Evolutionary conservation across 2,329 filamentous ascomycete species (phyloP).

Genomic region (Fusarium hainanense): DNA sequence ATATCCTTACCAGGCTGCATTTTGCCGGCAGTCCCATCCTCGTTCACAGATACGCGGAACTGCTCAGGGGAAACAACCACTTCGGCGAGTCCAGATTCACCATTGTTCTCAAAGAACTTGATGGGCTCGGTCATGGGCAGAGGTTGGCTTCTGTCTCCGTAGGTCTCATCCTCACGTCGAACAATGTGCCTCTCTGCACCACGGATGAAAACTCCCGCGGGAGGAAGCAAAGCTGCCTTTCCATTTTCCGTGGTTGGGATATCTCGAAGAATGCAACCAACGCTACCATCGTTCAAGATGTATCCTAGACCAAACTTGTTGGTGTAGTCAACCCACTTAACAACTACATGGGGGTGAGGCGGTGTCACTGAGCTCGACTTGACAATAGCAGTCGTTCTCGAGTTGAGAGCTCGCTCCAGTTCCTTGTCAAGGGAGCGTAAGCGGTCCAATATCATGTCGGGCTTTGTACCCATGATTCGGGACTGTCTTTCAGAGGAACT

Average conservation of each 20-base stretch:
- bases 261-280: slow-evolving; percentile 75
- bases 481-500: slow-evolving; percentile 64
- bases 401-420: slow-evolving; percentile 71
- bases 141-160: slow-evolving; percentile 68
- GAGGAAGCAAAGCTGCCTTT: slow-evolving; percentile 67
- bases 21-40: slow-evolving; percentile 70
- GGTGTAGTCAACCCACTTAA: slow-evolving; percentile 90
- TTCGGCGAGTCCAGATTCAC: slow-evolving; percentile 69
- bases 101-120: slow-evolving; percentile 80
- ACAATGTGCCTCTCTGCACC: slow-evolving; percentile 78
- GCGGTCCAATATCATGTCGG: slow-evolving; percentile 67
- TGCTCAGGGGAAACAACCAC: slow-evolving; percentile 73
- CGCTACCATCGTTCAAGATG: slow-evolving; percentile 82
- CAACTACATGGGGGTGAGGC: slow-evolving; percentile 71
- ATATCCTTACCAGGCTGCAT: slow-evolving; percentile 71
- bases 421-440: slow-evolving; percentile 68
- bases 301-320: slow-evolving; percentile 89
- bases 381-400: slow-evolving; percentile 70
- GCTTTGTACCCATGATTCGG: slow-evolving; percentile 63
- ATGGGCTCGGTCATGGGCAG: slow-evolving; percentile 72
- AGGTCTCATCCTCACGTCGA: slow-evolving; percentile 66
- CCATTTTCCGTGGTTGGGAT: slow-evolving; percentile 64
- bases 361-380: slow-evolving; percentile 64
- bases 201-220: slow-evolving; percentile 77
- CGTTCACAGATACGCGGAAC: slow-evolving; percentile 66